Percentiles rank a stretch among this genome's conserved stretches.
Conservation (phyloP, 2,329 filamentous ascomycete genomes). For the Fusarium succisae region DNA sequence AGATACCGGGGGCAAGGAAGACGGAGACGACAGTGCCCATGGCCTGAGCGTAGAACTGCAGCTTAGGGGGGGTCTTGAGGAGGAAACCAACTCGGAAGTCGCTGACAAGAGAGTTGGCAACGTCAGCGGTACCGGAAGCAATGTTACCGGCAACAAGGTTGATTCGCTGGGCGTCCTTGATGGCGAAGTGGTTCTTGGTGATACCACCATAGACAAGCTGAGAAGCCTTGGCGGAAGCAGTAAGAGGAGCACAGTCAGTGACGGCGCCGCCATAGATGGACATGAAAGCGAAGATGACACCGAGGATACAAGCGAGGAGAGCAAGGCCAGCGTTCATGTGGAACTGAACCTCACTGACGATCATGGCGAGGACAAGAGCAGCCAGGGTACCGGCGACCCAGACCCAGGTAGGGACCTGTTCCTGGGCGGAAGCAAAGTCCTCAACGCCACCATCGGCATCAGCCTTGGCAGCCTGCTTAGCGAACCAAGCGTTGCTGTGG, state of each 20-base stretch:
- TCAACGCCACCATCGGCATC: conserved; percentile 47
- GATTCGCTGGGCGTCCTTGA: conserved; percentile 66
- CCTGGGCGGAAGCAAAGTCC: conserved; percentile 52
- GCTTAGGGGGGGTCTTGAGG: conserved; percentile 69
- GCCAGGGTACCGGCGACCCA: conserved; percentile 58
- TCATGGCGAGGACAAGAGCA: conserved; percentile 61
- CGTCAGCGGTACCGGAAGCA: conserved; percentile 64
- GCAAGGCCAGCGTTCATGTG: conserved; percentile 66
- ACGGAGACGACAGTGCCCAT: conserved; percentile 71
- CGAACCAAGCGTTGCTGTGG: conserved; percentile 46
- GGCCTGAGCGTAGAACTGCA: conserved; percentile 73
- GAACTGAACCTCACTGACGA: conserved; percentile 62
- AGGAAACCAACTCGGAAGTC: conserved; percentile 77
- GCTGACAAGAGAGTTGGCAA: conserved; percentile 62
- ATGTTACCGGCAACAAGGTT: conserved; percentile 72
- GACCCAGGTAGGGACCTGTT: conserved; percentile 64
- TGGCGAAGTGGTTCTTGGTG: conserved; percentile 61
- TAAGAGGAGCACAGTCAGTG: conserved; percentile 68
- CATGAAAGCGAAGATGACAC: conserved; percentile 67
- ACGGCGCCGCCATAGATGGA: conserved; percentile 61
- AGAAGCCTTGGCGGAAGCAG: conserved; percentile 73
- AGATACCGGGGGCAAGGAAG: conserved; percentile 73
- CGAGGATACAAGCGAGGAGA: conserved; percentile 64
- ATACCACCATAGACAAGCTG: conserved; percentile 75
- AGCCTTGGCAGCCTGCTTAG: conserved; percentile 49